phyloP scores from a whole-genome alignment of 1,284 basidiomycete genomes.

The Heterobasidion annosum region DNA sequence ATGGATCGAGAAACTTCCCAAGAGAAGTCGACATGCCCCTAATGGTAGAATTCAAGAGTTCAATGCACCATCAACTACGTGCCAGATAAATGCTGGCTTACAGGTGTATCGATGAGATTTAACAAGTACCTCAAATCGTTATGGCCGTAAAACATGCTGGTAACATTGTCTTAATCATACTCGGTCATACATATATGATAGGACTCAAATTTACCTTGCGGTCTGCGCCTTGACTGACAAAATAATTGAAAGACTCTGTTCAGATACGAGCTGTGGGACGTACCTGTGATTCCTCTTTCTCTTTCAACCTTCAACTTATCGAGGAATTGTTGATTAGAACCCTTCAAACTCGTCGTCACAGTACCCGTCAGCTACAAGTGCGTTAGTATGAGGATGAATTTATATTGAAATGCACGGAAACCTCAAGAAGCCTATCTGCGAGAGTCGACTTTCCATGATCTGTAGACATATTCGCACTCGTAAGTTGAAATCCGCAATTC shows the following conservation, averaged over 20 bases:
- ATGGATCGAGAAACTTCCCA: slow-evolving; percentile 95
- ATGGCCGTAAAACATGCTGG: slow-evolving; percentile 68
- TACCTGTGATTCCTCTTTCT: slow-evolving; percentile 90
- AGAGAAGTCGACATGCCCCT: slow-evolving; percentile 94
- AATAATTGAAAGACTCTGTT: slow-evolving; percentile 2
- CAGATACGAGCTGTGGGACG: slow-evolving; percentile 11
- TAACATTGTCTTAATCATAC: slow-evolving; percentile 6
- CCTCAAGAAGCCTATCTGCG: slow-evolving; percentile 79
- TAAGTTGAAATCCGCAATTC: too few species aligned
- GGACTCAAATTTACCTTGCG: slow-evolving; percentile 49
- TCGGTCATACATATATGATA: not conserved
- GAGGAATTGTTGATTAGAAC: slow-evolving; percentile 81
- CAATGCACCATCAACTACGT: not conserved
- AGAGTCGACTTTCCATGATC: slow-evolving; percentile 93
- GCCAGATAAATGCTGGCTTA: slow-evolving; percentile 22
- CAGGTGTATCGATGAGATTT: slow-evolving; percentile 96
- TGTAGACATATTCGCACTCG: slow-evolving; percentile 13
- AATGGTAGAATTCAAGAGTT: not conserved
- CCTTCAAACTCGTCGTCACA: slow-evolving; percentile 56
- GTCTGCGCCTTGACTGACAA: slow-evolving; percentile 80
- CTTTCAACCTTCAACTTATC: slow-evolving; percentile 96
- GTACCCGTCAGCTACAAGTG: slow-evolving; percentile 67
- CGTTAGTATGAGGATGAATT: slow-evolving; percentile 1
- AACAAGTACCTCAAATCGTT: slow-evolving; percentile 63
- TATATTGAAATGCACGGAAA: slow-evolving; percentile 14